Percentiles rank a stretch among this genome's conserved stretches.
Conservation (phyloP, 352 stramenopile species). For the Globisporangium lucens region DNA sequence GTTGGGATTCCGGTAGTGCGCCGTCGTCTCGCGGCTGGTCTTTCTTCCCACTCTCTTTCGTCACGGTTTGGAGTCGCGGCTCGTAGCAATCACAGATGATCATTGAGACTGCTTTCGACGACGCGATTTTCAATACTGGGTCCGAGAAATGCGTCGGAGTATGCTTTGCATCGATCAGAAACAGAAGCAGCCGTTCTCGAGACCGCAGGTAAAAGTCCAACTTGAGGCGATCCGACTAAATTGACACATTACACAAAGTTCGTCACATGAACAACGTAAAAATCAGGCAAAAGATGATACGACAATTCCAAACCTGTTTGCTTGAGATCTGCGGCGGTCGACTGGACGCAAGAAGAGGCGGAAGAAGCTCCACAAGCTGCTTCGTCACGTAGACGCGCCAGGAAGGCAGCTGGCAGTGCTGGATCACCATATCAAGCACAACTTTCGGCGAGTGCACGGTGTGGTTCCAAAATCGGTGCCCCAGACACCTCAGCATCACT, state of each 20-base stretch:
- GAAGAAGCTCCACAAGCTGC: constrained; percentile 73
- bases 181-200: constrained; percentile 45
- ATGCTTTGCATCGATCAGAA: constrained; percentile 52
- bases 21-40: constrained; percentile 52
- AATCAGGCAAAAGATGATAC: not conserved
- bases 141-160: constrained; percentile 52
- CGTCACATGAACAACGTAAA: constrained; percentile 1
- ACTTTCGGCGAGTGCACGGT: constrained; percentile 61
- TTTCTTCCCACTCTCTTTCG: constrained; percentile 11
- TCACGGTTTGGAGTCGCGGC: constrained; percentile 30
- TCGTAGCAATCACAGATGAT: constrained; percentile 82
- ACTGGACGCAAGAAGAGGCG: constrained; percentile 63
- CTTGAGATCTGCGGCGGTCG: constrained; percentile 52
- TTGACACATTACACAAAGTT: constrained; percentile 7
- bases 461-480: constrained; percentile 83
- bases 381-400: constrained; percentile 83
- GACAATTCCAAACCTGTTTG: constrained; percentile 25
- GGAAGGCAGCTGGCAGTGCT: constrained; percentile 54
- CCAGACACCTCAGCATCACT: constrained; percentile 68
- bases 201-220: constrained; percentile 61
- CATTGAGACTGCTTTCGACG: constrained; percentile 56
- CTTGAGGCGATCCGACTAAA: constrained; percentile 44
- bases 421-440: constrained; percentile 66
- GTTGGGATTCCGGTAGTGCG: constrained; percentile 61
- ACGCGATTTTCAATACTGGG: constrained; percentile 41